phyloP scores from a whole-genome alignment of 2,329 filamentous ascomycete genomes.

The Alternaria triticimaculans region DNA sequence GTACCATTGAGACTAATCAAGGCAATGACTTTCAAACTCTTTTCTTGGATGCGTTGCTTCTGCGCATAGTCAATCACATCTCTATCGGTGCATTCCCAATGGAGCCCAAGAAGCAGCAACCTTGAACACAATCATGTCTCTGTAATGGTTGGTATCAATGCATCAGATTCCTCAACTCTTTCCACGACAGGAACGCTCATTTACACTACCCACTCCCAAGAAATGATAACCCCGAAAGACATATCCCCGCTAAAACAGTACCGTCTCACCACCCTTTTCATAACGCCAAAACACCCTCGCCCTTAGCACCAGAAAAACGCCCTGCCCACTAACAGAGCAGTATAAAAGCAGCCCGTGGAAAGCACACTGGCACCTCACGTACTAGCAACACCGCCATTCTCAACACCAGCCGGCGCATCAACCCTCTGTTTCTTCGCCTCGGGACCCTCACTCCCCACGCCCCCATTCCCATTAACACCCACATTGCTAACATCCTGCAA shows the following conservation, averaged over 20 bases:
- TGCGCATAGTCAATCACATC: background rate
- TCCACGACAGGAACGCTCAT: background rate
- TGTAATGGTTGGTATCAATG: background rate
- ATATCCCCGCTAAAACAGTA: background rate
- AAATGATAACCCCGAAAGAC: background rate
- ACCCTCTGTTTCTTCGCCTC: conserved; percentile 53
- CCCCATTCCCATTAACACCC: conserved; percentile 30
- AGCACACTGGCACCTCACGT: background rate
- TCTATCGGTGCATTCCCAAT: background rate
- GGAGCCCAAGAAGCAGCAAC: background rate
- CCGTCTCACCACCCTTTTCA: background rate
- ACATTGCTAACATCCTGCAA: conserved; percentile 57
- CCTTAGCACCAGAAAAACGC: background rate
- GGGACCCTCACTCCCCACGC: conserved; percentile 31
- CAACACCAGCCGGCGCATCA: conserved; percentile 30
- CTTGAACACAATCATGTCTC: too few relatives aligned
- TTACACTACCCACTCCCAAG: background rate
- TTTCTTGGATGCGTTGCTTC: accelerated
- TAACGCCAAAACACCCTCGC: background rate
- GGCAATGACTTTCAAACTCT: background rate
- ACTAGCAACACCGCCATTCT: conserved; percentile 24
- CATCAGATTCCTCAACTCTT: background rate
- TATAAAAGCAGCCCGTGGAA: background rate
- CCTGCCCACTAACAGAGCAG: background rate
- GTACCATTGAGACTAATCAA: background rate